Base-by-base conservation (phyloP, 2,329 filamentous ascomycete species). In the Aspergillus spinulosporus region DNA sequence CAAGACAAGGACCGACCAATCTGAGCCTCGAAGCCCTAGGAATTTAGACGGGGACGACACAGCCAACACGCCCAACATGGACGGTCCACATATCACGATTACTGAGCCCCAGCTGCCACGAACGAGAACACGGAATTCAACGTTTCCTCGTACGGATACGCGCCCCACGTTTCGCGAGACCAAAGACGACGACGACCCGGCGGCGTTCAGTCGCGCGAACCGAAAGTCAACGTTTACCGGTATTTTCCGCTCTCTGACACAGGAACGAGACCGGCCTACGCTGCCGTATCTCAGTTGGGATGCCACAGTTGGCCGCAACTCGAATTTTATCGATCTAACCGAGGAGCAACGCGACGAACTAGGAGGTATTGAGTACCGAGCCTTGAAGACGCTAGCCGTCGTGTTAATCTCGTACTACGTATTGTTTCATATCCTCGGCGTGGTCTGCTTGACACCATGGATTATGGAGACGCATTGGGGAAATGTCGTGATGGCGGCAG, bases 251-350 rank as follows among this genome's bases (percentile, higher is more conserved):
- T 74, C 74, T 21, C 34, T 75, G 7, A 74, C 73, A 0, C 68
- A 72, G 28, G 72, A 75, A 52, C 63, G 64, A 48, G 68, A 72
- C 1, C 67, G 64, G 5, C 78, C 84, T 28, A 80, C 81, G 1
- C 89, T 90, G 77, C 94, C 94, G 0, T 99, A 99, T 72, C 82
- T 99, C 50, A 97, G 91, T 72, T 97, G 91, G 84, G 88, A 92
- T 58, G 91, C 94, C 2, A 99, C 94, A 0, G 84, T 97, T 52
- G 93, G 89, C 26, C 86, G 94, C 60, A 99, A 99, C 72, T 97
- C 93, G 8, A 88, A 90, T 37, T 99, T 97, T 68, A 82, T 94
- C 9, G 90, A 92, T 63, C 74, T 99, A 62, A 90, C 88, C 0
- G 88, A 96, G 63, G 91, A 94, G 61, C 92, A 99, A 74, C 85